Base-by-base conservation (phyloP, 345 rosid genomes). In the Brassica napus region DNA sequence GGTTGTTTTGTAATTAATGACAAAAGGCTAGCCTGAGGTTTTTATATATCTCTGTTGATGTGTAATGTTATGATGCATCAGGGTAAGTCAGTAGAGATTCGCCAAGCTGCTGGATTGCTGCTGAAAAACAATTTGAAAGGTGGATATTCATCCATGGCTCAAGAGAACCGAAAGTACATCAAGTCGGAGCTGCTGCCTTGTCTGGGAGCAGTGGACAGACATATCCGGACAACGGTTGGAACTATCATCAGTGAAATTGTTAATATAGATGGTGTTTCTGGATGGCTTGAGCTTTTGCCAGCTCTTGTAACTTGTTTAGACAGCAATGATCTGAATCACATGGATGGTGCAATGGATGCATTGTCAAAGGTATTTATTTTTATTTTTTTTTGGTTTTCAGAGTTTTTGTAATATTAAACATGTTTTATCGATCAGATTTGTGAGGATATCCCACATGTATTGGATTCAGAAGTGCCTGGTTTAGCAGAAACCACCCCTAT, bases 341-440 rank as follows among this genome's bases (percentile, higher is more conserved):
- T 93, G 97, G 98, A 93, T 82, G 99, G 99, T 67, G 98, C 97
- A 1, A 91, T 93, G 97, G 99, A 96, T 85, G 97, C 98, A 10
- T 81, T 93, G 76, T 93, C 97, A 12, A 96, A 93, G 99, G 98
- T 93, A 81, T 81, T 6, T 6, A 21, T 73, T 42, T 64, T 3
- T 18, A 6, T 6, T 31, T 68, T 42, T 39, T 39, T n/a, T 79
- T 8, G 70, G 14, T 8, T 68, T 37, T 37, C 7, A 1, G 30
- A 8, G 1, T 28, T 30, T 52, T 80, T 49, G 31, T 75, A 18
- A 31, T 49, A 44, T 54, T 5, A 21, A 8, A 26, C 15, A 28
- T 74, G 62, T 59, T 32, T 10, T 16, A 24, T 70, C 6, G 21
- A 69, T 65, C 85, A 96, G 98, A 90, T 96, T 77, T 96, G 97